These are phyloP conservation scores for Lactarius hengduanensis DNA, from an alignment of 768 basidiomycete genomes.

Conservation along the genomic window DNA sequence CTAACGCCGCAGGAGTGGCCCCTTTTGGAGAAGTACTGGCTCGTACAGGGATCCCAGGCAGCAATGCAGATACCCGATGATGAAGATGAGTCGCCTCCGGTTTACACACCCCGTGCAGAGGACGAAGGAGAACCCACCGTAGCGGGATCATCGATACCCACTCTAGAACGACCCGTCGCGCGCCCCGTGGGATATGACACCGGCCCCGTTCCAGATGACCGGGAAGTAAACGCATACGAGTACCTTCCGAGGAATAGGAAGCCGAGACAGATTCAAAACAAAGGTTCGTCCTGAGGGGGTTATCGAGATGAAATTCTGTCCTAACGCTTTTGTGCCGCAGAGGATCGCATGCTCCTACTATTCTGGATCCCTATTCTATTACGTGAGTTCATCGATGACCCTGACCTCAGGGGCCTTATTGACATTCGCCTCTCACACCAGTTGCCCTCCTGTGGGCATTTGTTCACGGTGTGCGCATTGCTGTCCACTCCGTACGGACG, in stretches of 20 bases:
- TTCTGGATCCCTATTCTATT: slow-evolving; percentile 88
- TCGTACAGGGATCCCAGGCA: slow-evolving; percentile 44
- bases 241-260: slow-evolving; percentile 54
- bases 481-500: slow-evolving; percentile 26
- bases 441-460: slow-evolving; percentile 39
- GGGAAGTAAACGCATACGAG: slow-evolving; percentile 66
- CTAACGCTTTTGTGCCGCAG: slow-evolving; percentile 38
- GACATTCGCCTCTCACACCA: slow-evolving; percentile 6
- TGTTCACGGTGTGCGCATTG: slow-evolving; percentile 31
- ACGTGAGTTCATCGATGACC: slow-evolving; percentile 48
- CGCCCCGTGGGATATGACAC: slow-evolving; percentile 45
- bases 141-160: slow-evolving; percentile 28
- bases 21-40: slow-evolving; percentile 77
- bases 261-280: slow-evolving; percentile 54
- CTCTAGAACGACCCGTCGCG: slow-evolving; percentile 35
- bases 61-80: slow-evolving; percentile 35
- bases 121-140: slow-evolving; percentile 30
- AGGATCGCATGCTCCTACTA: slow-evolving; percentile 79
- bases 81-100: slow-evolving; percentile 60
- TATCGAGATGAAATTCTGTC: background rate
- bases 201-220: slow-evolving; percentile 49
- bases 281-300: slow-evolving; percentile 50
- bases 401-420: slow-evolving; percentile 2
- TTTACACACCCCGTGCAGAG: slow-evolving; percentile 60
- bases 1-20: slow-evolving; percentile 55